Base-by-base conservation (phyloP, 2,329 filamentous ascomycete species). In the Fusarium pseudonygamai region DNA sequence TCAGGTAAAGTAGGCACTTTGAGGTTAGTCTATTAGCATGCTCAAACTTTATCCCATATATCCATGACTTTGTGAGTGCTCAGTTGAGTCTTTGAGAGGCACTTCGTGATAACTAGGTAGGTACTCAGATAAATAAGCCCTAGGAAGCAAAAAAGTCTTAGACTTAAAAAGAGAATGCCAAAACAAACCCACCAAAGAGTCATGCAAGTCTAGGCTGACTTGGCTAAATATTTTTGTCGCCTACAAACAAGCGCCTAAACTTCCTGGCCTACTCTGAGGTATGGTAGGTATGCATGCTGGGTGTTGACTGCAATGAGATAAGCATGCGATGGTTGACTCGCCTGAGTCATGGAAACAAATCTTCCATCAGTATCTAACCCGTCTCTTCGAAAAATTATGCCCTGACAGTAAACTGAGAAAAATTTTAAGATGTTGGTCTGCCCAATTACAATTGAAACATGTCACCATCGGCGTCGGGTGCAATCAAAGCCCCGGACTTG, bases 401-500 rank as follows among this genome's bases (percentile, higher is more conserved):
- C 20, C 26, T 34, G 12, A 60, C 32, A 47, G 45, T 30, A 37
- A 46, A n/a, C 46, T 30, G 18, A n/a, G 22, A 30, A 28, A 61
- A 64, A 47, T 36, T 15, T 34, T 47, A 40, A 46, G 32, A 37
- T 22, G 28, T 49, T 36, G 22, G 28, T 24, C n/a, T 24, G 20
- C 22, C 49, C 66, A 69, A 60, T 70, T 22, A 26, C 26, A 40
- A 42, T 28, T 69, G 52, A 40, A 66, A 43, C 39, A 60, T 58
- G 37, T 56, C 37, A 40, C 55, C 40, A 50, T 66, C 67, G 67
- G 67, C 20, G 55, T 71, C 66, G 67, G 63, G 32, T 42, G 45
- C 45, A 50, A 45, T 66, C 15, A 28, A 70, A 49, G 36, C 34
- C 57, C 67, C 66, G 57, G 50, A 36, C 34, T 46, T 56, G 34